Base-by-base conservation (phyloP, 352 stramenopile species). In the Aphanomyces stellatus region DNA sequence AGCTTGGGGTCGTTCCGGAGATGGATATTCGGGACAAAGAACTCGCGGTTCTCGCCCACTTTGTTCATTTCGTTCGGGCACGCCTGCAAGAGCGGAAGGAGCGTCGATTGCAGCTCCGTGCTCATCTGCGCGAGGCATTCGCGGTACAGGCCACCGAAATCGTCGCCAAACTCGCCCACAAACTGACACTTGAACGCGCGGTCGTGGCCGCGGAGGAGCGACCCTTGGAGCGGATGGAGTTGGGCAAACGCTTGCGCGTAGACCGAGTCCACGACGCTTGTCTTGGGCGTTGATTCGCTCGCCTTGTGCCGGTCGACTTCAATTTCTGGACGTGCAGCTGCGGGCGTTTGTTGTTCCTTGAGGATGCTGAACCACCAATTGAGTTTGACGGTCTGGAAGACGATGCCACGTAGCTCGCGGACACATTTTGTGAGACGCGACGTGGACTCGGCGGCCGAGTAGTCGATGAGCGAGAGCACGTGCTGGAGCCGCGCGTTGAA, bases 151-250 rank as follows among this genome's bases (percentile, higher is more conserved):
- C 90, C 90, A 19, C 88, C 90, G 70, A 95, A 95, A 57, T 97
- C 90, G 51, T 97, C 87, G 3, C 85, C 88, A 70, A 92, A 94
- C 70, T 97, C 88, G 2, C 88, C 90, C 2, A 95, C 87, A 51
- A 96, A 96, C 62, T 96, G 83, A 57, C 85, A 95, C 69, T 96
- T 95, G 75, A 97, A 97, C 13, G 93, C 79, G 28, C 93, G 87
- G 24, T 95, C 89, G 2, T 81, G 75, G 1, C 88, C 85, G 24
- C 90, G 78, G 35, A 97, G 68, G 10, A 95, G 72, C 8, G 87
- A 89, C n/a, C 89, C 88, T 62, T 95, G 87, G 19, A 95, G 77
- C 2, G 71, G 51, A 53, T 96, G 88, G 8, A 96, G 72, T 49
- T 96, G 89, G 15, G 87, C 77, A 61, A 96, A 95, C 22, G 75